Evolutionary conservation across 208 protist species (phyloP).

Genomic region (Crithidia brevicula): DNA sequence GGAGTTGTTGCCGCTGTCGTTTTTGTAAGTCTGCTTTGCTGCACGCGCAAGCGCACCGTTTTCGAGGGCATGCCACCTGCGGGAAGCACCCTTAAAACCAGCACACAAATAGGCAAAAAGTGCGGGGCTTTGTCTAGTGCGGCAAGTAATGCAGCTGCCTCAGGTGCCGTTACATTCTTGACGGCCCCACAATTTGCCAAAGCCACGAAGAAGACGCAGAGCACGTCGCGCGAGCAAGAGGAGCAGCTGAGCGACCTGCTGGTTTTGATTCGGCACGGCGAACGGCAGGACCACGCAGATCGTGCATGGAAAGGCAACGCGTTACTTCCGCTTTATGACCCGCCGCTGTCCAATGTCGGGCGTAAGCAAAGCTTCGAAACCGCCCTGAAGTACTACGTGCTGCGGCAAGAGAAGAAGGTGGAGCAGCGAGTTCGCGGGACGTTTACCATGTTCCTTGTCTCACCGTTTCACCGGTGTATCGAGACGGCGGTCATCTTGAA

Average conservation of each 20-base stretch:
- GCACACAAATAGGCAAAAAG: background rate
- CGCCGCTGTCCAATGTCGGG: conserved; percentile 76
- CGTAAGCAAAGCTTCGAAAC: conserved; percentile 83
- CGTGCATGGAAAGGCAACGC: conserved; percentile 62
- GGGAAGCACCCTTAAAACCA: background rate
- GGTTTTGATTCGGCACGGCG: conserved; percentile 76
- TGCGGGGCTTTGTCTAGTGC: background rate
- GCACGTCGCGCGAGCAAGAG: conserved; percentile 32
- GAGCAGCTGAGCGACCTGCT: conserved; percentile 55
- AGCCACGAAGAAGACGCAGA: conserved; percentile 47
- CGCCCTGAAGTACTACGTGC: conserved; percentile 56
- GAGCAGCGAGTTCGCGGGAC: conserved; percentile 66
- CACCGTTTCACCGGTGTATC: conserved; percentile 84
- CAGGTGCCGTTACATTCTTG: conserved; percentile 51
- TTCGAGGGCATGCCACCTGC: conserved; percentile 7
- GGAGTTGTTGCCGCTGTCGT: background rate
- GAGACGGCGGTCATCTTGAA: conserved; percentile 83
- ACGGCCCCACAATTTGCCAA: conserved; percentile 59
- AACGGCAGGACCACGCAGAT: conserved; percentile 83
- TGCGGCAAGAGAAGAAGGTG: conserved; percentile 53
- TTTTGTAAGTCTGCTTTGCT: background rate
- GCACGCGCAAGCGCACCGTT: background rate
- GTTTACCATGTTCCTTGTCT: conserved; percentile 70
- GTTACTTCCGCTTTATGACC: conserved; percentile 67
- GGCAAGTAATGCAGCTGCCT: background rate